Evolutionary conservation across 163 green algal species (phyloP).

Genomic region (Chlamydomonas reinhardtii): DNA sequence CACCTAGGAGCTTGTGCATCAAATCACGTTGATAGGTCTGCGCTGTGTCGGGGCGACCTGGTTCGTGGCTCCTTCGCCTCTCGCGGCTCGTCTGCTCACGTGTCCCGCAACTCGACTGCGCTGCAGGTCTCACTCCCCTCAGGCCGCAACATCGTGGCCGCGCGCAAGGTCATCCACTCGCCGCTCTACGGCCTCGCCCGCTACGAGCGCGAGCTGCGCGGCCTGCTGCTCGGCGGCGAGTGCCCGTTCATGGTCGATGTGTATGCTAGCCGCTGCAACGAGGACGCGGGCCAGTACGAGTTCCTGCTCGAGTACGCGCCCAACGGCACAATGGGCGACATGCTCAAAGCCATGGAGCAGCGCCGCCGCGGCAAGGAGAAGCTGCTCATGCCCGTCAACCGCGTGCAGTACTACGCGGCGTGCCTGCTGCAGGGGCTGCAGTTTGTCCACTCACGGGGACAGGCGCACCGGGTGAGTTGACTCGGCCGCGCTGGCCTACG

Average conservation of each 20-base stretch:
- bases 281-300: constrained; percentile 22
- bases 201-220: constrained; percentile 43
- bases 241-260: constrained; percentile 47
- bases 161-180: constrained; percentile 42
- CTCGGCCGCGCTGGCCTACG: no score
- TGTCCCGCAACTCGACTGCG: no score
- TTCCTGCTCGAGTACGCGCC: constrained; percentile 46
- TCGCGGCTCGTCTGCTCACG: no score
- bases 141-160: constrained; percentile 34
- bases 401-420: constrained; percentile 44
- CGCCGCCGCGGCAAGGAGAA: constrained; percentile 46
- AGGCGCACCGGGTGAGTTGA: constrained; percentile 25
- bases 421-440: constrained; percentile 36
- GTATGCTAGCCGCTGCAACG: constrained; percentile 13
- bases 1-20: no score
- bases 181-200: constrained; percentile 25
- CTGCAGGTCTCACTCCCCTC: constrained; percentile 27
- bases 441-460: constrained; percentile 30
- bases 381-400: constrained; percentile 40
- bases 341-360: constrained; percentile 50
- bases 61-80: no score
- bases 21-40: no score
- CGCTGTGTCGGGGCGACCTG: no score
- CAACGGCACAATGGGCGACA: constrained; percentile 38
- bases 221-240: constrained; percentile 22